Conservation (phyloP, 768 basidiomycete genomes). For the Solioccasus polychromus region DNA sequence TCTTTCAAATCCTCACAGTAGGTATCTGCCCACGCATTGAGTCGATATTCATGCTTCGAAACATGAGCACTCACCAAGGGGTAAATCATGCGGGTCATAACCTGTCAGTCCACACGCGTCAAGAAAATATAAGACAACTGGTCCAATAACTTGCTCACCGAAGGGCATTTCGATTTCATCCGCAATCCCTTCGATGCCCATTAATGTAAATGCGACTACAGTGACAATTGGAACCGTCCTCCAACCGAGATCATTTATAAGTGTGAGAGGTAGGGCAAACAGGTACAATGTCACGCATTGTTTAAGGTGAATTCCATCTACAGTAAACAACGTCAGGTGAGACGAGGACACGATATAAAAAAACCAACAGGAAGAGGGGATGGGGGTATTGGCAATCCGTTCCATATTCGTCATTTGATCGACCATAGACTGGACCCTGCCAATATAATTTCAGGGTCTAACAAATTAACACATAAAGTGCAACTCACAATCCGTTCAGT, state of each 20-base stretch:
- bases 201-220: constrained; percentile 84
- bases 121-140: not conserved
- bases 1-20: constrained; percentile 86
- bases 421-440: constrained; percentile 74
- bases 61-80: constrained; percentile 63
- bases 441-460: constrained; percentile 7
- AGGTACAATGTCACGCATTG: constrained; percentile 95
- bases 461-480: not conserved
- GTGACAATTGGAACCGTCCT: constrained; percentile 82
- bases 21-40: constrained; percentile 47
- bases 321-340: constrained; percentile 13
- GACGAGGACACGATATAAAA: not conserved
- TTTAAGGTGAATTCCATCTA: constrained; percentile 88
- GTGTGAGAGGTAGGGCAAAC: constrained; percentile 83
- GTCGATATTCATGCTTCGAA: not conserved
- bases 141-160: constrained; percentile 46
- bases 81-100: constrained; percentile 65
- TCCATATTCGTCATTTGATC: constrained; percentile 88
- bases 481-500: constrained; percentile 60
- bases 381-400: constrained; percentile 85
- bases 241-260: constrained; percentile 82
- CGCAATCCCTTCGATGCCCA: constrained; percentile 95
- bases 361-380: constrained; percentile 67
- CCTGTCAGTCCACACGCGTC: constrained; percentile 35
- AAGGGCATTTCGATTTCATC: constrained; percentile 96